A percentile compares a stretch with the other conserved stretches of the same genome.
Conservation (phyloP, 31 red algal genomes). For the Pterothamnion heteromorphum region DNA sequence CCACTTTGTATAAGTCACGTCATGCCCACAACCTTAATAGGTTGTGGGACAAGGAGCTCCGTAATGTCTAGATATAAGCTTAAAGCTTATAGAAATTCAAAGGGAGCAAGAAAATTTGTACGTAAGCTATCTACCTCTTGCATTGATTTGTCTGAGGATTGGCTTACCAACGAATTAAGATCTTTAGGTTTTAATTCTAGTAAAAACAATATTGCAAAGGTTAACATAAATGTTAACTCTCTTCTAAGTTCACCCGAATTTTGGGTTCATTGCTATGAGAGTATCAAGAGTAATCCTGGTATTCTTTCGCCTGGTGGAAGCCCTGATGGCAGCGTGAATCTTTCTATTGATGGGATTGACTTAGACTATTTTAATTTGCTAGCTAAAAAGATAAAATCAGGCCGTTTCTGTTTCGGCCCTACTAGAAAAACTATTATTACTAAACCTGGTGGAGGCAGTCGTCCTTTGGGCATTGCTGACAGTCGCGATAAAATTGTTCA, state of each 20-base stretch:
- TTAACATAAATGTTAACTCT: constrained; percentile 12
- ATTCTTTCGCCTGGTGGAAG: not conserved
- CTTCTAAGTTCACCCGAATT: not conserved
- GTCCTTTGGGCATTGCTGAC: too few relatives aligned
- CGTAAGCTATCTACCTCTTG: not conserved
- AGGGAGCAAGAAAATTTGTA: not conserved
- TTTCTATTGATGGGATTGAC: constrained; percentile 14
- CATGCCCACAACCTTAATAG: constrained; percentile 22
- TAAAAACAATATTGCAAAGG: constrained; percentile 1
- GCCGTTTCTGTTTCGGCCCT: constrained; percentile 1
- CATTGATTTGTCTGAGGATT: not conserved
- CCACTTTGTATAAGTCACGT: constrained; percentile 12
- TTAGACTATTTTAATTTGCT: not conserved
- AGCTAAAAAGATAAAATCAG: not conserved
- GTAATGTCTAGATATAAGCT: not conserved
- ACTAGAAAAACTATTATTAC: not conserved
- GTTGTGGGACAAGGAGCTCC: constrained; percentile 10
- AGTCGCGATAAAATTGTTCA: too few relatives aligned
- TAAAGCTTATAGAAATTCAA: not conserved
- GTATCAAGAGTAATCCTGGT: constrained; percentile 29
- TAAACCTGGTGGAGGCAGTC: too few relatives aligned
- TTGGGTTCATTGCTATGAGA: constrained; percentile 12
- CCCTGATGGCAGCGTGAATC: not conserved
- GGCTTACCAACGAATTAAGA: not conserved
- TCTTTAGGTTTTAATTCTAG: not conserved